These are phyloP conservation scores for Trametes punicea DNA, from an alignment of 768 basidiomycete species.

Conservation along the genomic window DNA sequence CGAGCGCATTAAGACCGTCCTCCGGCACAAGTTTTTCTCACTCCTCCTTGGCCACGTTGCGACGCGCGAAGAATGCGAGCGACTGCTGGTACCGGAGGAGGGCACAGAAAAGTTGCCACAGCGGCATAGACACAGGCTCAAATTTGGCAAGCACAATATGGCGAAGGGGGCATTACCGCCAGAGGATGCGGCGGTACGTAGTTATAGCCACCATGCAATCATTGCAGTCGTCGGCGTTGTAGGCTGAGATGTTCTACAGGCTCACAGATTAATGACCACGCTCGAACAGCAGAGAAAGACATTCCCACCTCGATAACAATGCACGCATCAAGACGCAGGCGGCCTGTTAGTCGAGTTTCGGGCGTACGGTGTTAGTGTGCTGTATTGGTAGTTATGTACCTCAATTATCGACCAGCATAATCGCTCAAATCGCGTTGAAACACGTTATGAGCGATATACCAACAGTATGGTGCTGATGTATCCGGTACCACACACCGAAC, in stretches of 20 bases:
- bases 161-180: constrained; percentile 80
- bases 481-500: not conserved
- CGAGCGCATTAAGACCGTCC: constrained; percentile 79
- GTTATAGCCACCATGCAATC: no score
- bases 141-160: constrained; percentile 81
- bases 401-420: no score
- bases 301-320: constrained; percentile 7
- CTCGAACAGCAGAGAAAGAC: constrained; percentile 40
- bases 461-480: not conserved
- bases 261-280: constrained; percentile 62
- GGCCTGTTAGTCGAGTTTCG: no score
- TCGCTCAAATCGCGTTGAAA: no score
- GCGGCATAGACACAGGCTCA: constrained; percentile 43
- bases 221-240: no score
- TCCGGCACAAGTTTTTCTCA: constrained; percentile 84
- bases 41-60: constrained; percentile 69
- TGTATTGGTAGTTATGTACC: no score
- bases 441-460: not conserved
- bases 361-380: not conserved
- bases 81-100: constrained; percentile 47
- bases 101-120: constrained; percentile 23
- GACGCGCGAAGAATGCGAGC: constrained; percentile 69
- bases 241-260: constrained; percentile 47
- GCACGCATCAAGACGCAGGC: not conserved
- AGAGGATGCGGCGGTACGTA: constrained; percentile 76